Base-by-base conservation (phyloP, 2,329 filamentous ascomycete genomes). In the Ramularia endophylla region DNA sequence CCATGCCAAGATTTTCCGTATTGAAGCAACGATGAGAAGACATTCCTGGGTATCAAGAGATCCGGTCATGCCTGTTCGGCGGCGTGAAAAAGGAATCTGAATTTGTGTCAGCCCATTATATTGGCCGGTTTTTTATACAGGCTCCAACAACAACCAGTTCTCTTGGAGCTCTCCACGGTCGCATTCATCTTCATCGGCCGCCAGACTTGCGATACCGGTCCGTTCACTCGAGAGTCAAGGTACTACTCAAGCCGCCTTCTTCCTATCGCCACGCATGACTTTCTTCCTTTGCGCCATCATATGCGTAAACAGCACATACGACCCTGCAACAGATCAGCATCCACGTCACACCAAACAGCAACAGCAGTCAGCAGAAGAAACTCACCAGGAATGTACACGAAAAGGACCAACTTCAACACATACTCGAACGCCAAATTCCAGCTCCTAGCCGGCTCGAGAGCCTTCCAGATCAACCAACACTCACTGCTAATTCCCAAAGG, bases 211-310 rank as follows among this genome's bases (percentile, higher is more conserved):
- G n/a, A n/a, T n/a, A n/a, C n/a, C n/a, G n/a, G n/a, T n/a, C n/a
- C n/a, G n/a, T n/a, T n/a, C n/a, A n/a, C n/a, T n/a, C n/a, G n/a
- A n/a, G n/a, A n/a, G n/a, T n/a, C n/a, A n/a, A n/a, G n/a, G 8
- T 12, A n/a, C n/a, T n/a, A n/a, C 16, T 43, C 28, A 43, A 27
- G 27, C 44, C 17, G 31, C 36, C 52, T 60, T 65, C 45, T 60
- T 60, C 41, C 62, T 77, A 59, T 80, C 77, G 29, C 73, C 76
- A 40, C 78, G 77, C 70, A 87, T 71, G 40, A 90, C 78, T 75
- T 87, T 94, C 52, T 78, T 75, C 54, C 90, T 75, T 74, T 98
- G 92, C 47, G 75, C 74, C 73, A 97, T 86, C 92, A 98, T 97
- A 66, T 98, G 85, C 16, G 85, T 87, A 62, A 92, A 97, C 43